Conservation (phyloP, 2,329 filamentous ascomycete genomes). For the Polychaeton citri region DNA sequence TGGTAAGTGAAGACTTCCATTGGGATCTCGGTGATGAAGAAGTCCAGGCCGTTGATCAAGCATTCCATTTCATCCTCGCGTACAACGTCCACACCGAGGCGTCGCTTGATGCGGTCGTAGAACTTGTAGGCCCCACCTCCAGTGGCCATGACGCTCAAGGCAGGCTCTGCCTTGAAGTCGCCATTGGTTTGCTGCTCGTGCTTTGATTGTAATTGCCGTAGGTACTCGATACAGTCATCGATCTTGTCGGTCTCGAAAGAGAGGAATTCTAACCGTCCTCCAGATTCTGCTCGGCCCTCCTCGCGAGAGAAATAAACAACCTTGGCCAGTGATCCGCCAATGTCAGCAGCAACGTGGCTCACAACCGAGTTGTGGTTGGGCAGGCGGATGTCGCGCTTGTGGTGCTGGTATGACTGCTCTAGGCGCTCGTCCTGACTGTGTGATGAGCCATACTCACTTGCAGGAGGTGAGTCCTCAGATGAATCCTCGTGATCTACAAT, state of each 20-base stretch:
- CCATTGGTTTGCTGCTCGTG: conserved; percentile 58
- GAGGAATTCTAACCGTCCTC: conserved; percentile 85
- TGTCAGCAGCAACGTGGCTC: conserved; percentile 96
- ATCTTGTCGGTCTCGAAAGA: conserved; percentile 94
- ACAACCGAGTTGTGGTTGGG: conserved; percentile 92
- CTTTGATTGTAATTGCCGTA: conserved; percentile 72
- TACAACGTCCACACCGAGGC: conserved; percentile 74
- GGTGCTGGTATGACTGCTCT: conserved; percentile 48
- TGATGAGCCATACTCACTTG: conserved; percentile 22
- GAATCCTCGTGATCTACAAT: conserved; percentile 70
- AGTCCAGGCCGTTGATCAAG: conserved; percentile 83
- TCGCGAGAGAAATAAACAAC: conserved; percentile 95
- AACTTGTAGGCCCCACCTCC: conserved; percentile 94
- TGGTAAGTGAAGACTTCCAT: conserved; percentile 95
- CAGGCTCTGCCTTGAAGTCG: conserved; percentile 21
- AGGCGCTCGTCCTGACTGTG: conserved; percentile 24
- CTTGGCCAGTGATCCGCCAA: conserved; percentile 90
- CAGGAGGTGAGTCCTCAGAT: conserved; percentile 14
- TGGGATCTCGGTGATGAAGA: conserved; percentile 97
- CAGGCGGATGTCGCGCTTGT: conserved; percentile 87
- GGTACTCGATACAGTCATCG: conserved; percentile 84
- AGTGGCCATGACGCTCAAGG: conserved; percentile 86
- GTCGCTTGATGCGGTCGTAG: conserved; percentile 78
- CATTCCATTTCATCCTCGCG: conserved; percentile 98
- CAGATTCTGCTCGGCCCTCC: conserved; percentile 45